These are phyloP conservation scores for Tetracladium maxilliforme DNA, from an alignment of 2,329 filamentous ascomycete genomes.

Conservation along the genomic window DNA sequence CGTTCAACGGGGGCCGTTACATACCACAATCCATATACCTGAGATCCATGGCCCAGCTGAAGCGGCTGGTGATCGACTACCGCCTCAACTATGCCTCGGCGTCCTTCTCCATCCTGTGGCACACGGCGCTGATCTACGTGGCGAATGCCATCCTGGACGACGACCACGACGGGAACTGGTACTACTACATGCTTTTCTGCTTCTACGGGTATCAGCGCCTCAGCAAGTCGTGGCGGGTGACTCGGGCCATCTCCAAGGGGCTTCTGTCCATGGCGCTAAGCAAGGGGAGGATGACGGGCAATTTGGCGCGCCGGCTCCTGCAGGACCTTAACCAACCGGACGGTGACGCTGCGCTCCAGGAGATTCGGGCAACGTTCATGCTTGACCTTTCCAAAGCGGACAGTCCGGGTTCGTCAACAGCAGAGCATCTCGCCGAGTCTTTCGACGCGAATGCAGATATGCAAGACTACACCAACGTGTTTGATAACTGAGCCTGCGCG, in stretches of 20 bases:
- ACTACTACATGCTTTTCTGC: slow-evolving; percentile 20
- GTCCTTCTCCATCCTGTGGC: slow-evolving; percentile 22
- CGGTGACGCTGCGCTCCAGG: no score
- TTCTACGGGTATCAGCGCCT: slow-evolving; percentile 21
- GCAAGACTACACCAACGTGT: no score
- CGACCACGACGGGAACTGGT: slow-evolving; percentile 14
- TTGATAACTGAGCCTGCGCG: no score
- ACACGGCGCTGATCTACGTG: slow-evolving; percentile 22
- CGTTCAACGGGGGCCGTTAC: no score
- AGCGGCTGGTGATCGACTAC: slow-evolving; percentile 20
- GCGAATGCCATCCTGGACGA: slow-evolving; percentile 19
- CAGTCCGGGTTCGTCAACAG: no score
- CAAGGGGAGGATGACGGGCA: no score
- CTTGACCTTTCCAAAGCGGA: no score
- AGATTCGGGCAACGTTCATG: no score
- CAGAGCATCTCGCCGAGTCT: no score
- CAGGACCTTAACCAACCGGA: no score
- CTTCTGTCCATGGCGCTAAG: slow-evolving; percentile 20
- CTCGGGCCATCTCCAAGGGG: slow-evolving; percentile 16
- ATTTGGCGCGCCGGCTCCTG: no score
- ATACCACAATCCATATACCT: slow-evolving; percentile 15
- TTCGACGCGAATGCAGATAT: no score
- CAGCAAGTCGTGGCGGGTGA: slow-evolving; percentile 18
- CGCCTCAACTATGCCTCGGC: slow-evolving; percentile 16
- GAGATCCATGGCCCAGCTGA: slow-evolving; percentile 21